Evolutionary conservation across 441 rosid genomes (phyloP).

Genomic region (Mallotus repandus): DNA sequence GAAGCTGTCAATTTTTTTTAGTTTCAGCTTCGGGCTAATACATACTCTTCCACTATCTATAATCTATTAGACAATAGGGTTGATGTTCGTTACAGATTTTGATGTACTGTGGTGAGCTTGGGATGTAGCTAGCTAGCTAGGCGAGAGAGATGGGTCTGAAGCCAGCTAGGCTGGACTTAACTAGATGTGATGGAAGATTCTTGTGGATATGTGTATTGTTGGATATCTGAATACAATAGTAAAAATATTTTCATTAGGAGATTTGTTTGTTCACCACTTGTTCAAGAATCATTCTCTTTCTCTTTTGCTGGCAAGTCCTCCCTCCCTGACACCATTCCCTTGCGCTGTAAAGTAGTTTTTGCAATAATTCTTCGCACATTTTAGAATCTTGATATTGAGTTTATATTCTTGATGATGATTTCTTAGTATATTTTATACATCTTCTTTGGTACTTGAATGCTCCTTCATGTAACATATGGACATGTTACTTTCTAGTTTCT

Average conservation of each 20-base stretch:
- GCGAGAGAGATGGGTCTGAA: conserved; percentile 16
- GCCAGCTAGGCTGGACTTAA: conserved; percentile 25
- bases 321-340: conserved; percentile 20
- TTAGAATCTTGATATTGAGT: conserved; percentile 7
- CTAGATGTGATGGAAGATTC: conserved; percentile 37
- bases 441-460: no score
- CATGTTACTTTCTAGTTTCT: no score
- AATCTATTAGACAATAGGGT: no score
- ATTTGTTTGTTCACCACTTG: conserved; percentile 33
- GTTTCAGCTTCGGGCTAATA: conserved; percentile 17
- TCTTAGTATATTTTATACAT: no score
- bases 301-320: conserved; percentile 15
- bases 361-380: conserved; percentile 18
- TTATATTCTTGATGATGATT: not conserved
- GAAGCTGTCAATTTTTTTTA: conserved; percentile 13
- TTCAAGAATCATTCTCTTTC: conserved; percentile 30
- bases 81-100: not conserved
- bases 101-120: not conserved
- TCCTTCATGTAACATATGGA: no score
- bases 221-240: conserved; percentile 14
- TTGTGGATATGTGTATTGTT: conserved; percentile 28
- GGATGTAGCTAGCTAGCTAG: not conserved
- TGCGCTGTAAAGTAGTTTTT: conserved; percentile 30
- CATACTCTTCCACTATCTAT: not conserved
- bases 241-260: conserved; percentile 12